Conservation (phyloP, 2,329 filamentous ascomycete genomes). For the Colletotrichum eremochloae region DNA sequence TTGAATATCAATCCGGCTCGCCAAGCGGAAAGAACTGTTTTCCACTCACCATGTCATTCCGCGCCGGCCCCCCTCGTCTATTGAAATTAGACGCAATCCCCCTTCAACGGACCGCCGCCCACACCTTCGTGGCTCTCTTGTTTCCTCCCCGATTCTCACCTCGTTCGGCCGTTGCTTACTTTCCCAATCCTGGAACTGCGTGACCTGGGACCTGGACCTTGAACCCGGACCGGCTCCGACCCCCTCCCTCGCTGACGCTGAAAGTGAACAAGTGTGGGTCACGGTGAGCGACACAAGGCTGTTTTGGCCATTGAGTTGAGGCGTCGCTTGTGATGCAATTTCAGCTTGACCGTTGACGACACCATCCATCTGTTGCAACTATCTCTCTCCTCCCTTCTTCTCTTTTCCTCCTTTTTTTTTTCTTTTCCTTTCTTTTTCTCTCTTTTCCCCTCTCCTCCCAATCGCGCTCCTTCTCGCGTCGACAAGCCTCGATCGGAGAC, state of each 20-base stretch:
- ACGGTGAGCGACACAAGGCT: slow-evolving; percentile 27
- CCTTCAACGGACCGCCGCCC: slow-evolving; percentile 14
- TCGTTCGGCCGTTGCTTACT: slow-evolving; percentile 18
- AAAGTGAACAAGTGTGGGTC: slow-evolving; percentile 32
- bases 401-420: slow-evolving; percentile 18
- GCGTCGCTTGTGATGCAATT: slow-evolving; percentile 40
- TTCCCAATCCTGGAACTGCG: slow-evolving; percentile 27
- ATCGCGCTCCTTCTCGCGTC: slow-evolving; percentile 32
- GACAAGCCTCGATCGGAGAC: slow-evolving; percentile 42
- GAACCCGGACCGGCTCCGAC: slow-evolving; percentile 34
- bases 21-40: slow-evolving; percentile 11
- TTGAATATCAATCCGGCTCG: background rate
- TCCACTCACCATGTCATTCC: slow-evolving; percentile 28
- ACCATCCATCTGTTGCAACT: slow-evolving; percentile 12
- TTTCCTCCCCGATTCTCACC: background rate
- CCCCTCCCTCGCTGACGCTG: slow-evolving; percentile 28
- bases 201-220: slow-evolving; percentile 27
- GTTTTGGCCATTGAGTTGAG: slow-evolving; percentile 26
- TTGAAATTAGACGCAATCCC: slow-evolving; percentile 36
- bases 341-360: slow-evolving; percentile 38
- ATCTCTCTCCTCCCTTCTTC: slow-evolving; percentile 27
- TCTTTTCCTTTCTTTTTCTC: slow-evolving; percentile 17
- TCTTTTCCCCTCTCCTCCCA: slow-evolving; percentile 16
- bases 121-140: slow-evolving; percentile 24
- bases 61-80: slow-evolving; percentile 35